Conservation (phyloP, 164 flowering plant species). For the Umbellularia californica region DNA sequence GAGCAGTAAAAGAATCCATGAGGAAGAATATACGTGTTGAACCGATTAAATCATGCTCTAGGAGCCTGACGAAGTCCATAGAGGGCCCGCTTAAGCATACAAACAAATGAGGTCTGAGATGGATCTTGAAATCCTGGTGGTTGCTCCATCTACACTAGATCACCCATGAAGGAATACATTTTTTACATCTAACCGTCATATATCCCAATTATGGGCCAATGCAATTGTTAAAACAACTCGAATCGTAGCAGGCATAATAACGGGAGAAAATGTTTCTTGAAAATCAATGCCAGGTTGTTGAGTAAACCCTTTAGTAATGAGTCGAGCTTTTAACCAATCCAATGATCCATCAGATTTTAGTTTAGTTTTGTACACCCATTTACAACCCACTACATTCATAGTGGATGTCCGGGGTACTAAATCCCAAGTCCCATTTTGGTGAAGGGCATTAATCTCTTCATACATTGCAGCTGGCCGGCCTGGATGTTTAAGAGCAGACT, state of each 20-base stretch:
- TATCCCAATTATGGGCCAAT: neutral
- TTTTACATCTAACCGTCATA: neutral
- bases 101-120: no score
- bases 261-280: neutral
- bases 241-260: no score
- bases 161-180: no score
- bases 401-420: neutral
- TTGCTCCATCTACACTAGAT: no score
- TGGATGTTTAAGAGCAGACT: neutral
- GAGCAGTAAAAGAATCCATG: neutral
- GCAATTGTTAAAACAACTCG: no score
- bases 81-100: no score
- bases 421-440: neutral
- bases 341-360: neutral
- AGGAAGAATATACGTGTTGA: neutral
- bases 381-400: neutral
- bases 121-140: no score
- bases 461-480: neutral
- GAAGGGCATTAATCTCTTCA: neutral
- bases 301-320: neutral
- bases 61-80: neutral
- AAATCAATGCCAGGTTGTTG: neutral
- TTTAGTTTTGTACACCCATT: conserved; percentile 1
- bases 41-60: neutral
- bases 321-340: neutral